phyloP scores from a whole-genome alignment of 2,329 filamentous ascomycete genomes.

The Colletotrichum liaoningense region DNA sequence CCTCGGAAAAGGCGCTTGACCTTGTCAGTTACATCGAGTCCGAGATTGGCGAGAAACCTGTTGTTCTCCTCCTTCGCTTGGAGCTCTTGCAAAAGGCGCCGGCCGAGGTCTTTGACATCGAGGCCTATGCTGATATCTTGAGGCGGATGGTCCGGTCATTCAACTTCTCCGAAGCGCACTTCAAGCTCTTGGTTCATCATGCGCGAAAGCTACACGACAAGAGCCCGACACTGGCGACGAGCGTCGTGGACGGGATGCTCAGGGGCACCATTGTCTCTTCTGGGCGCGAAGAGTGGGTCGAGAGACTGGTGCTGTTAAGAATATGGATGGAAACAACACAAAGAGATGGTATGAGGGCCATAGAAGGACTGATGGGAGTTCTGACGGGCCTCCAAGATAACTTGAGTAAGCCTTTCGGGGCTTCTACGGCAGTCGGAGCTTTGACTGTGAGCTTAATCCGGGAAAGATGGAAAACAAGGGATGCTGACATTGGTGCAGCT shows the following conservation, averaged over 20 bases:
- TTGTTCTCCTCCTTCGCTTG: constrained; percentile 75
- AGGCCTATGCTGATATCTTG: constrained; percentile 65
- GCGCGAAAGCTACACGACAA: constrained; percentile 72
- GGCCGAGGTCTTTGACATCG: constrained; percentile 59
- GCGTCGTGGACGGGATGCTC: constrained; percentile 73
- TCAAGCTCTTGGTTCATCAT: constrained; percentile 75
- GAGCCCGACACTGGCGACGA: constrained; percentile 59
- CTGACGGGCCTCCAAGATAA: constrained; percentile 53
- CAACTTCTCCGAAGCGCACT: constrained; percentile 70
- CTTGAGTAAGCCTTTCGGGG: constrained; percentile 60
- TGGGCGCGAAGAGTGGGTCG: constrained; percentile 69
- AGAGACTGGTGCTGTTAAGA: constrained; percentile 75
- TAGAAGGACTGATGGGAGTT: constrained; percentile 41
- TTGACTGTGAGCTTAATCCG: constrained; percentile 66
- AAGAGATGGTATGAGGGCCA: constrained; percentile 43
- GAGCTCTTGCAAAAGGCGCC: constrained; percentile 68
- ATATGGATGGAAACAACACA: constrained; percentile 72
- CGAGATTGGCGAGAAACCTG: constrained; percentile 71
- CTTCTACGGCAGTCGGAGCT: constrained; percentile 72
- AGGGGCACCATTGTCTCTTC: constrained; percentile 62
- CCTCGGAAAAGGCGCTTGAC: constrained; percentile 63
- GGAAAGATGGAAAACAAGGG: neutral
- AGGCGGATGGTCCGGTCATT: constrained; percentile 70
- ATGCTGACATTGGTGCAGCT: constrained; percentile 61
- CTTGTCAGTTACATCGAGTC: constrained; percentile 71